Percentiles rank a stretch among this genome's conserved stretches.
Conservation (phyloP, 2,329 filamentous ascomycete genomes). For the Phaeomoniella chlamydospora region DNA sequence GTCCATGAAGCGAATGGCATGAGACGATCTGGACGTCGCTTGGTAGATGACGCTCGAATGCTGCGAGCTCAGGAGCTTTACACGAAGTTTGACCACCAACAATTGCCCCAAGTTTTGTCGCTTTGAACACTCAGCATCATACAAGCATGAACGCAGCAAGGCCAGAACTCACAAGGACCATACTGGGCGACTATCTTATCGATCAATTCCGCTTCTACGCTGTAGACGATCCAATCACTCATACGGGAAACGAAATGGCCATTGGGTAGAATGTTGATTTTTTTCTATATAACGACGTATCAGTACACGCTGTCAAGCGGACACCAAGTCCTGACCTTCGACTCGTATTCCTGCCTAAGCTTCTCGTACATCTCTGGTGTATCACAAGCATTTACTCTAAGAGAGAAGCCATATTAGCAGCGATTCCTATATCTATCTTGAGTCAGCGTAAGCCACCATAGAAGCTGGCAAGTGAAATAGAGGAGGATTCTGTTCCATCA, state of each 20-base stretch:
- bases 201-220: conserved; percentile 86
- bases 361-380: conserved; percentile 74
- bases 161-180: conserved; percentile 64
- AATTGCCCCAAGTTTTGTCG: conserved; percentile 87
- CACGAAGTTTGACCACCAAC: conserved; percentile 97
- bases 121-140: conserved; percentile 29
- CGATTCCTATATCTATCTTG: conserved; percentile 1
- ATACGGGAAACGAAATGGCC: conserved; percentile 89
- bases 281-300: conserved; percentile 43
- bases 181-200: conserved; percentile 75
- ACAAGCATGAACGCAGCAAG: conserved; percentile 2
- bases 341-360: conserved; percentile 66
- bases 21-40: conserved; percentile 83
- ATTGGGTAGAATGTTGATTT: conserved; percentile 80
- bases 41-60: conserved; percentile 82
- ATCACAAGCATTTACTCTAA: conserved; percentile 90
- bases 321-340: conserved; percentile 56
- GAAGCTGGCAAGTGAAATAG: background rate
- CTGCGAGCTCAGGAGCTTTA: conserved; percentile 89
- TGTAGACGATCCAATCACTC: conserved; percentile 98
- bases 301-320: conserved; percentile 21
- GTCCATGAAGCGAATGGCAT: conserved; percentile 92
- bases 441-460: conserved; percentile 4
- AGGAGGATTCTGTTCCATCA: conserved; percentile 39
- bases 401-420: conserved; percentile 8